Evolutionary conservation across 345 rosid genomes (phyloP).

Genomic region (Eucalyptus globulus): DNA sequence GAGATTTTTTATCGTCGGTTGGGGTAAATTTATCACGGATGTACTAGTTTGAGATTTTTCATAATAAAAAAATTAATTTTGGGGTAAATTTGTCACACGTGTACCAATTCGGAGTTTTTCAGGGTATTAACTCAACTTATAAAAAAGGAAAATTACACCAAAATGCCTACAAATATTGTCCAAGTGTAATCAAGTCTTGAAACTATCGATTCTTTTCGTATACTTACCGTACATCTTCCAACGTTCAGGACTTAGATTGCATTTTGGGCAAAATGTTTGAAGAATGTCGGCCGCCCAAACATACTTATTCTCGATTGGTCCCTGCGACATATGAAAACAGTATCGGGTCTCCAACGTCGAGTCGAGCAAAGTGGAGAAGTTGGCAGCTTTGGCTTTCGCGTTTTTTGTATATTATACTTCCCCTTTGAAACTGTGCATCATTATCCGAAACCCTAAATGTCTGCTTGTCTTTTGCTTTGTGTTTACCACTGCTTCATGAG

Average conservation of each 20-base stretch:
- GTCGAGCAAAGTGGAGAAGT: neutral
- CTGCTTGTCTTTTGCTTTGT: neutral
- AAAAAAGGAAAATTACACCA: neutral
- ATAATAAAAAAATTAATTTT: no score
- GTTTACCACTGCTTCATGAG: neutral
- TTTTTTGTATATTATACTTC: neutral
- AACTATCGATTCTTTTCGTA: neutral
- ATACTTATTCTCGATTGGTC: neutral
- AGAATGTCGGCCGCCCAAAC: neutral
- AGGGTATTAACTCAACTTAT: no score
- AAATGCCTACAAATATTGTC: neutral
- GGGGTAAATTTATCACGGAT: accelerated
- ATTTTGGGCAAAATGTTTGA: neutral
- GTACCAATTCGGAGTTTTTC: accelerated
- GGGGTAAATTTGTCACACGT: accelerated
- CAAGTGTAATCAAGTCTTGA: neutral
- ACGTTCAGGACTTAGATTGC: neutral
- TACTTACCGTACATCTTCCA: neutral
- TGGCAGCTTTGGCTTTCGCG: neutral
- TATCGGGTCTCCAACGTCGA: neutral
- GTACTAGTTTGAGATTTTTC: no score
- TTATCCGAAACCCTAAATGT: neutral
- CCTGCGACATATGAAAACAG: neutral
- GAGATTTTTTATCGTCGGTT: no score
- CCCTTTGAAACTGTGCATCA: neutral